A percentile compares a stretch with the other conserved stretches of the same genome.
These are phyloP conservation scores for Ascodesmis nigricans DNA, from an alignment of 495 filamentous ascomycete species.

Conservation along the genomic window DNA sequence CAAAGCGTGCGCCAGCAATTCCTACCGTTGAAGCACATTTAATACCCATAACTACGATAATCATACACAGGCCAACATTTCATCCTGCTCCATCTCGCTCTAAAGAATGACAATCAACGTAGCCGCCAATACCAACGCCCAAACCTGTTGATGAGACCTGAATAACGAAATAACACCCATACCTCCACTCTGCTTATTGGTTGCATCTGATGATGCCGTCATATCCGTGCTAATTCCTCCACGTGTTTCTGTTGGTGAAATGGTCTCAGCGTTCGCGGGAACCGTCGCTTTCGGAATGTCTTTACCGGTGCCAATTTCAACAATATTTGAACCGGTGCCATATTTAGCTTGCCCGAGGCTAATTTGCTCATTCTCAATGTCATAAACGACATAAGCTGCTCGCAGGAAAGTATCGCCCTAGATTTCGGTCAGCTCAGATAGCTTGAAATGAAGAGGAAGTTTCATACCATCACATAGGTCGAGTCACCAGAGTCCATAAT, in stretches of 20 bases:
- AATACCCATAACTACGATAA: too few species aligned
- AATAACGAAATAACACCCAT: too few species aligned
- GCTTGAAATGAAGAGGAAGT: not conserved
- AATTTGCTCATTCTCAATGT: conserved; percentile 71
- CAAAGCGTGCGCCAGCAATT: too few species aligned
- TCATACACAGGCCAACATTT: too few species aligned
- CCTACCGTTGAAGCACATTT: too few species aligned
- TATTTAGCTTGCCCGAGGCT: conserved; percentile 69
- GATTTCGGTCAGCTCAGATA: not conserved
- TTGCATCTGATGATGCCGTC: too few species aligned
- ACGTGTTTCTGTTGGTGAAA: conserved; percentile 14
- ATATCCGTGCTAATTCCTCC: conserved; percentile 2
- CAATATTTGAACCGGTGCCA: conserved; percentile 36
- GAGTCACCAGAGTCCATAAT: conserved; percentile 46
- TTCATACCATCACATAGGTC: conserved; percentile 39
- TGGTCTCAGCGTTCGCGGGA: conserved; percentile 42
- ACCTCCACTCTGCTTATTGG: too few species aligned
- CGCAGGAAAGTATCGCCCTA: conserved; percentile 78
- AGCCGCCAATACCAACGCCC: too few species aligned
- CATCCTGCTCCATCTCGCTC: too few species aligned
- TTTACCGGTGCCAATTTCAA: conserved; percentile 48
- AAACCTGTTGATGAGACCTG: too few species aligned
- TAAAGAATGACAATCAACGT: too few species aligned
- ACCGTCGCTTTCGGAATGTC: conserved; percentile 47
- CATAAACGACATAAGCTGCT: conserved; percentile 81